Base-by-base conservation (phyloP, 441 rosid genomes). In the Brassica balearica region DNA sequence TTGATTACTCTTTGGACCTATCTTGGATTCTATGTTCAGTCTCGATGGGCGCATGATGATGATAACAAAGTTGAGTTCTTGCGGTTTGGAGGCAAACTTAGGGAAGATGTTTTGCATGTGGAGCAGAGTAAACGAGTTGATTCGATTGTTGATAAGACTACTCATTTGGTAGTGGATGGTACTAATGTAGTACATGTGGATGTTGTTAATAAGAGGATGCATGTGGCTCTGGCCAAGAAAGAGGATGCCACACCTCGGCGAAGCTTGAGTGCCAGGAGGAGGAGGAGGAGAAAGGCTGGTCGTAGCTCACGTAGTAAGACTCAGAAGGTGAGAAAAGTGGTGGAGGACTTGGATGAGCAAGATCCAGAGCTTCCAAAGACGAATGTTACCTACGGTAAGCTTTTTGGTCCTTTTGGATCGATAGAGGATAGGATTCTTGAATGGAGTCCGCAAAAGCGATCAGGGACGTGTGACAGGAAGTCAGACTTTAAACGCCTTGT, bases 11-110 rank as follows among this genome's bases (percentile, higher is more conserved):
- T 94, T 11, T 94, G 98, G 96, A 80, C 98, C 63, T 94, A 90
- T 81, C 94, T 95, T 78, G 99, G 97, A 27, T 95, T 95, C 77
- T 93, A 90, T 74, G 92, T 93, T 15, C 99, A 95, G 87, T 95
- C 99, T 51, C 84, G 89, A 79, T 95, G 99, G 99, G 98, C 99
- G 68, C 98, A 95, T 81, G 96, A 89, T 87, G 88, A 93, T 75
- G 84, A 85, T 75, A 90, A 84, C 15, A 83, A 90, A 25, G 83
- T 84, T 70, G 91, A 93, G 41, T 88, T 90, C 81, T 84, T 89
- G 12, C 94, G 88, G 29, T 93, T 95, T 80, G 87, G 89, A 58
- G 90, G 87, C 62, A 85, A 77, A 82, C 78, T 77, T 46, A 75
- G 83, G 23, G 85, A 73, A 78, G 81, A 27, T 36, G 68, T 43